Evolutionary conservation across 83 land plant species (phyloP).

Genomic region (Thuja plicata): DNA sequence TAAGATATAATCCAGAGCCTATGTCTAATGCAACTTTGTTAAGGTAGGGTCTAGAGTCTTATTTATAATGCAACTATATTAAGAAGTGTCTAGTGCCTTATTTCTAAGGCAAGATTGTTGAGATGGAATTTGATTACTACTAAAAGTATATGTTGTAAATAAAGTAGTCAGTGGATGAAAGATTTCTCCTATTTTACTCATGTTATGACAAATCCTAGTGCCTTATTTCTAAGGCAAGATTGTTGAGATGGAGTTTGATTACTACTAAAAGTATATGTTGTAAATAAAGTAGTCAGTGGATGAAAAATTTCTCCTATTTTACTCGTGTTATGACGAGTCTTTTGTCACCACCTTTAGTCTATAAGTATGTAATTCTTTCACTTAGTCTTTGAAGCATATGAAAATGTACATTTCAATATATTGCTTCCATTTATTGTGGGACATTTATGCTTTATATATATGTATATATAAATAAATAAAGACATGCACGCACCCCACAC

Average conservation of each 20-base stretch:
- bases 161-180: neutral
- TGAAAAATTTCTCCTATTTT: neutral
- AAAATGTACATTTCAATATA: neutral
- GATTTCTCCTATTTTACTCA: neutral
- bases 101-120: too few relatives aligned
- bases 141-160: neutral
- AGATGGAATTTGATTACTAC: neutral
- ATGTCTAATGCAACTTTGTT: too few relatives aligned
- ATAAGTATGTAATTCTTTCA: neutral
- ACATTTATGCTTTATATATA: neutral
- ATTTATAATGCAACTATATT: too few relatives aligned
- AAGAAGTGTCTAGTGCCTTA: too few relatives aligned
- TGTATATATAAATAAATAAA: too few relatives aligned
- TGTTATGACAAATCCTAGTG: too few relatives aligned
- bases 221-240: too few relatives aligned
- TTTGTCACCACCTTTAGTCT: neutral
- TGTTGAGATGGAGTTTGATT: neutral
- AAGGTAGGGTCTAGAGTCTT: too few relatives aligned
- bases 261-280: neutral
- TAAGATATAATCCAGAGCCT: too few relatives aligned
- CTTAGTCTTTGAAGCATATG: neutral
- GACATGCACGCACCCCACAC: too few relatives aligned
- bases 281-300: neutral
- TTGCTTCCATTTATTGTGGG: neutral
- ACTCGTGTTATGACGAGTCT: neutral